Conservation (phyloP, 176 grass and related monocot genomes). For the Coix lacrymajobi region DNA sequence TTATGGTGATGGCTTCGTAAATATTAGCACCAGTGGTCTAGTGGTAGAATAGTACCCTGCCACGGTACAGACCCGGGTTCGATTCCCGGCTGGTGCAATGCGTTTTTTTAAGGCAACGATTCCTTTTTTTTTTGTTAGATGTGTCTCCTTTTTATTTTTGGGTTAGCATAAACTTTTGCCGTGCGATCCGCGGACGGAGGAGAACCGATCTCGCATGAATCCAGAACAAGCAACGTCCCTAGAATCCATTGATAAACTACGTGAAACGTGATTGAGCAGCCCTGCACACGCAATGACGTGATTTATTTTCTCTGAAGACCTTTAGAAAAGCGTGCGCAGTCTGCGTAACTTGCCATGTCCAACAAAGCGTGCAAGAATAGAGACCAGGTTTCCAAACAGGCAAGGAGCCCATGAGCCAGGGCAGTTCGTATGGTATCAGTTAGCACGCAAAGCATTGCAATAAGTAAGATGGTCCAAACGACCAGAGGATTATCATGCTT, state of each 20-base stretch:
- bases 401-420: background rate
- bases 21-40: conserved; percentile 52
- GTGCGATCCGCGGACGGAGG: too few species aligned
- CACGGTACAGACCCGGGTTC: conserved; percentile 72
- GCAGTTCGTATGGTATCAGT: background rate
- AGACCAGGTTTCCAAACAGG: background rate
- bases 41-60: conserved; percentile 86
- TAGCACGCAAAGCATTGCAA: background rate
- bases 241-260: too few species aligned
- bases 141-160: too few species aligned
- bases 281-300: background rate
- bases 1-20: rapidly evolving
- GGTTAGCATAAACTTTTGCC: too few species aligned
- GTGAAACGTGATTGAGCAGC: background rate
- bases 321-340: background rate
- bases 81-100: conserved; percentile 48
- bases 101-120: too few species aligned
- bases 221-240: too few species aligned
- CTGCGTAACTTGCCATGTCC: background rate
- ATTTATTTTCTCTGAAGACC: too few species aligned
- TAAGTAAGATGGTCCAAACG: background rate
- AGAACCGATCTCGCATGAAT: too few species aligned
- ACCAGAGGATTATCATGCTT: background rate
- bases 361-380: background rate
- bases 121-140: too few species aligned